Conservation (phyloP, 1,284 basidiomycete genomes). For the Lentinula novae-zelandiae region DNA sequence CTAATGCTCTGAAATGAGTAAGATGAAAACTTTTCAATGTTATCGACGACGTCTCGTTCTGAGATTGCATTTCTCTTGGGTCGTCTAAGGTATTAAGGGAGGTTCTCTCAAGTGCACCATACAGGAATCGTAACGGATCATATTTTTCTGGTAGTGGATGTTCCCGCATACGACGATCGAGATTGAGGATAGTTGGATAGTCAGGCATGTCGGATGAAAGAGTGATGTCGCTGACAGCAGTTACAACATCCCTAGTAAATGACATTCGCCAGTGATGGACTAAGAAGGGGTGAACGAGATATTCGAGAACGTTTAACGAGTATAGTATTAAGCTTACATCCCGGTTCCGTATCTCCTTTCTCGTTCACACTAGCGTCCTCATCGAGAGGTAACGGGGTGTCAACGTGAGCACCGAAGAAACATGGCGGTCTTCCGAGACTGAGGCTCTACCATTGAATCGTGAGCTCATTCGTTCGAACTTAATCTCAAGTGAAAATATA, state of each 20-base stretch:
- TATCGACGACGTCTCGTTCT: not conserved
- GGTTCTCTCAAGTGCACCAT: not conserved
- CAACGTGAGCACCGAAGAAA: slow-evolving; percentile 40
- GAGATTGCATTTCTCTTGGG: not conserved
- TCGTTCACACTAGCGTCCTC: slow-evolving; percentile 31
- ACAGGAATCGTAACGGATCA: not conserved
- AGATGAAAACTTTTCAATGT: not conserved
- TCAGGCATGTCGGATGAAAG: slow-evolving; percentile 9
- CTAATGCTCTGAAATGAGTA: not conserved
- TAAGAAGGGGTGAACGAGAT: not conserved
- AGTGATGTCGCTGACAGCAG: slow-evolving; percentile 11
- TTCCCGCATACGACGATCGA: slow-evolving; percentile 16
- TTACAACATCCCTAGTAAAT: slow-evolving; percentile 11
- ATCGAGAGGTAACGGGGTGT: slow-evolving; percentile 42
- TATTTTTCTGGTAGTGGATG: slow-evolving; percentile 6
- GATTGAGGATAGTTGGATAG: slow-evolving; percentile 15
- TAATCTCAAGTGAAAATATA: not conserved
- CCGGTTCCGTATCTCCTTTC: slow-evolving; percentile 23
- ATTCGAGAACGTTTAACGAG: not conserved
- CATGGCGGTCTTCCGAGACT: slow-evolving; percentile 43
- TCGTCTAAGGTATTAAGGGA: slow-evolving; percentile 3
- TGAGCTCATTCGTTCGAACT: not conserved
- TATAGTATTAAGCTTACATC: slow-evolving; percentile 19
- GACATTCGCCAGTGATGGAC: slow-evolving; percentile 1
- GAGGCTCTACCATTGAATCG: slow-evolving; percentile 16